Evolutionary conservation across 2,329 filamentous ascomycete species (phyloP), one percentile per base, ranked within the genome.

Genomic region (Pezicula radicicola): DNA sequence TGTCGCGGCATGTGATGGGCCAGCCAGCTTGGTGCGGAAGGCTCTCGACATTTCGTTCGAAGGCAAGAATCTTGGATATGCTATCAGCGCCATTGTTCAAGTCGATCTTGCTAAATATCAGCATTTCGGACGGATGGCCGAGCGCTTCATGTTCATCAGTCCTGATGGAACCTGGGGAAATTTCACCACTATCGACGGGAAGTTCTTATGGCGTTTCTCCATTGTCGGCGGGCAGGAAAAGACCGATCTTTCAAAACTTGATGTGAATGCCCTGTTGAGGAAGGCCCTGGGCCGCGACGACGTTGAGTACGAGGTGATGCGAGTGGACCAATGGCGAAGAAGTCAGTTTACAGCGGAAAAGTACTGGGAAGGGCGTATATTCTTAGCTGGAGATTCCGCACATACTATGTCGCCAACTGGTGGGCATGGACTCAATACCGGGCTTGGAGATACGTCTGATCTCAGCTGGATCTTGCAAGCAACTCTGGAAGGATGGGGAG

Each of bases 11-110:
- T 67, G 64, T 36, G 70, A 71, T 36, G 69, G 69, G 6, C 60
- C 57, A 15, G 44, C 53, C 41, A 68, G 66, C 51, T 41, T 37
- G 0, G 45, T 66, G 12, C 49, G 62, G 21, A 49, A 63, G 56
- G 42, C 53, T 7, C 56, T 68, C 9, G 58, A 59, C 16, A 61
- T 68, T 19, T 63, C 68, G 27, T 66, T 62, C 35, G 71, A 74
- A n/a, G 72, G 71, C 30, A 73, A 52, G 70, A 73, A 46, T 68
- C 69, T 35, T 72, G 71, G 68, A 53, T 60, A 36, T 36, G 33
- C 33, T n/a, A 36, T 36, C 33, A 36, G 33, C 33, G 33, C 33
- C 9, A 36, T 36, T 36, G 33, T 36, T 36, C 33, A n/a, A 9
- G 33, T 36, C n/a, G 33, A 36, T 36, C 9, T 36, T 9, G 33